Base-by-base conservation (phyloP, 306 rosid genomes). In the Vigna angularis region DNA sequence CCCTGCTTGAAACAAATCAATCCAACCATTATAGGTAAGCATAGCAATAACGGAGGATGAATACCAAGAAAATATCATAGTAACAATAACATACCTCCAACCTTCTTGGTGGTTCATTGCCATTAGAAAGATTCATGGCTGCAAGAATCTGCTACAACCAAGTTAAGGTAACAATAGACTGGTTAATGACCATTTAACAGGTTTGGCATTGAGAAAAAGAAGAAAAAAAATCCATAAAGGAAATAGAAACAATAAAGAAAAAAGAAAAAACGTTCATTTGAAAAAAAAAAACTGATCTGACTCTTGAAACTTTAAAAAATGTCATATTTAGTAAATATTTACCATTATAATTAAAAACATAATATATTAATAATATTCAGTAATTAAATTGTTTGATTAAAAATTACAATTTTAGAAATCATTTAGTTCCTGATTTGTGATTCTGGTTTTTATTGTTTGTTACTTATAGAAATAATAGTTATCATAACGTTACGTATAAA, bases 1-100 rank as follows among this genome's bases (percentile, higher is more conserved):
- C 91, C 96, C 91, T 89, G 91, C 36, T 59, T 77, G 18, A 1
- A 30, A 38, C 30, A 13, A 66, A 74, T 22, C 0, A 45, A 67
- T 15, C 42, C 20, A 67, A 67, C 15, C 7, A 67, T 67, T 48
- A 6, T 1, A 11, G 26, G 10, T 3, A 68, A 26, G 18, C 5
- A 66, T 9, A 12, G n/a, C 55, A 67, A 20, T 12, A 68, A 3
- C 24, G 40, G 11, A 47, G 57, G 14, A 26, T 26, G 26, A 69
- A 69, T 47, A 28, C 0, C 6, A 34, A 69, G 3, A 24, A 3
- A 12, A 65, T 2, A 22, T 14, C 3, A n/a, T n/a, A 32, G 30
- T 48, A 47, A 48, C 32, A 28, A 48, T 26, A 38, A 18, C 88
- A 61, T 79, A 88, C 95, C 87, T 80, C 88, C 5, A 59, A 76